These are phyloP conservation scores for Coprinopsis marcescibilis DNA, from an alignment of 768 basidiomycete species.

Conservation along the genomic window DNA sequence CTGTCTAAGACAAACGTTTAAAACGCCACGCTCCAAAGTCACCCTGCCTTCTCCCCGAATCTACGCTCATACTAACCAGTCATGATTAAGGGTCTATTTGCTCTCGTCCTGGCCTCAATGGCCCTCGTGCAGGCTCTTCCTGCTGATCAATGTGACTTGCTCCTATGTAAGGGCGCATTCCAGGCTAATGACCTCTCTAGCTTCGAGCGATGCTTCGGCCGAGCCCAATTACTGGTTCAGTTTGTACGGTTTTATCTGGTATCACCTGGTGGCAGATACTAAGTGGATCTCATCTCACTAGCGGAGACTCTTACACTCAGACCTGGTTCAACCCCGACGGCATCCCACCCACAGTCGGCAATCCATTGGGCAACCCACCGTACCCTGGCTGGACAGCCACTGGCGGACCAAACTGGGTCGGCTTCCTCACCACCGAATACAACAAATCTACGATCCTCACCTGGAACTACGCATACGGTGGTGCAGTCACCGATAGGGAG, in stretches of 20 bases:
- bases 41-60: background rate
- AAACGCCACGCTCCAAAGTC: background rate
- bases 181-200: too few species aligned
- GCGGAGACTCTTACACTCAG: constrained; percentile 56
- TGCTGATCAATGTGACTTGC: background rate
- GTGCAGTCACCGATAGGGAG: constrained; percentile 55
- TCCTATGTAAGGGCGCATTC: too few species aligned
- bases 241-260: constrained; percentile 32
- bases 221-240: constrained; percentile 50
- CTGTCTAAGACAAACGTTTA: background rate
- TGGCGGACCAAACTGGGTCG: constrained; percentile 58
- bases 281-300: constrained; percentile 14
- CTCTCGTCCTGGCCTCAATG: background rate
- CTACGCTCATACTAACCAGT: too few species aligned
- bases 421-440: constrained; percentile 42
- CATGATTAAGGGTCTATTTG: background rate
- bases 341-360: constrained; percentile 37
- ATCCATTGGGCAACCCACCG: constrained; percentile 48
- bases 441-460: constrained; percentile 51
- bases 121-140: background rate
- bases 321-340: constrained; percentile 42
- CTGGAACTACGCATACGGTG: constrained; percentile 64
- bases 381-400: constrained; percentile 51
- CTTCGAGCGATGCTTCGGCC: too few species aligned
- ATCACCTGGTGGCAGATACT: background rate